Evolutionary conservation across 352 stramenopile genomes (phyloP).

Genomic region (Phytophthora capsici): DNA sequence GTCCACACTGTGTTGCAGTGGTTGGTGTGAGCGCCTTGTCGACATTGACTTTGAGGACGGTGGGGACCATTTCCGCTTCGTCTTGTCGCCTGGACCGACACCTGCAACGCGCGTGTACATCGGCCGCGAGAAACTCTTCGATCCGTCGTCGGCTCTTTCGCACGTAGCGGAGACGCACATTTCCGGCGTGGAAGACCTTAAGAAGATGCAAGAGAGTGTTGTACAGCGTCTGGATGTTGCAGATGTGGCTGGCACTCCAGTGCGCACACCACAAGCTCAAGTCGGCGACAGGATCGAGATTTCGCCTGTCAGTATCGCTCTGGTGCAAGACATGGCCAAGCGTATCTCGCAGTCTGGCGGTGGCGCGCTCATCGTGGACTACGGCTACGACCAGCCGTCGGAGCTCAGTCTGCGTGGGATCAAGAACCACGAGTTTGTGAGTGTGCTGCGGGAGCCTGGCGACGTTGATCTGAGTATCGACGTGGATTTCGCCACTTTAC

Average conservation of each 20-base stretch:
- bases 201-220: conserved; percentile 32
- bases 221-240: conserved; percentile 61
- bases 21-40: conserved; percentile 95
- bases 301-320: conserved; percentile 91
- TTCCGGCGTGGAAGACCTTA: conserved; percentile 34
- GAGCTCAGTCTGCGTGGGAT: conserved; percentile 94
- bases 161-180: conserved; percentile 34
- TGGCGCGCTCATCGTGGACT: conserved; percentile 94
- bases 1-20: conserved; percentile 40
- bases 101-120: conserved; percentile 92
- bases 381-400: conserved; percentile 92
- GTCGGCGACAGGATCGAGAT: conserved; percentile 94
- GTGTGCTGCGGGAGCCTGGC: conserved; percentile 90
- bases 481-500: conserved; percentile 89
- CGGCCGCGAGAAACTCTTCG: conserved; percentile 80
- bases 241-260: conserved; percentile 41
- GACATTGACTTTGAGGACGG: conserved; percentile 89
- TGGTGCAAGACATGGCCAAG: conserved; percentile 93
- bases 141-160: conserved; percentile 47
- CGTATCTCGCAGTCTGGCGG: conserved; percentile 86
- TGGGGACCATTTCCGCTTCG: conserved; percentile 92
- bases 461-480: conserved; percentile 93
- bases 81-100: conserved; percentile 92
- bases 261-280: conserved; percentile 63
- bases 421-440: conserved; percentile 95